Conservation (phyloP, 345 rosid species). For the Gossypium anomalum region DNA sequence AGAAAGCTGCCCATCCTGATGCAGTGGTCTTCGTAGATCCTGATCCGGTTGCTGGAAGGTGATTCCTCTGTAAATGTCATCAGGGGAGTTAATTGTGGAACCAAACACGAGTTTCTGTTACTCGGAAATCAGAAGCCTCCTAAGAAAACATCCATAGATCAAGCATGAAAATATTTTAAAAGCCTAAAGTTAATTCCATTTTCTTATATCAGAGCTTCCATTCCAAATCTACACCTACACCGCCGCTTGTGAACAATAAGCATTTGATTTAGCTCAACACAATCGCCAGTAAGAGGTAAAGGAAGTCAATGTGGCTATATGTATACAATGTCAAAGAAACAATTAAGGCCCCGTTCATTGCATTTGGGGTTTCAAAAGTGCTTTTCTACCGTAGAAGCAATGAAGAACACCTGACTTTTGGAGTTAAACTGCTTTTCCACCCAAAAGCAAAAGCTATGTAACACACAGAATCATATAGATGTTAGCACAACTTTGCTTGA, state of each 20-base stretch:
- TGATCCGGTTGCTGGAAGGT: slow-evolving; percentile 57
- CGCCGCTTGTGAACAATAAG: neutral
- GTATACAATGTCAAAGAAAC: neutral
- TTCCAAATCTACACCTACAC: neutral
- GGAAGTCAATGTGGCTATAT: neutral
- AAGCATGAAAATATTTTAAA: neutral
- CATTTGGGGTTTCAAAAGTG: too few species aligned
- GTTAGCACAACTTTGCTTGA: neutral
- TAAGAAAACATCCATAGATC: neutral
- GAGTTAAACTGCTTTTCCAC: too few species aligned
- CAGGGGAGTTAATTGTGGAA: neutral
- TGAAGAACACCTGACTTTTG: too few species aligned
- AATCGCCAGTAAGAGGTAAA: neutral
- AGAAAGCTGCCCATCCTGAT: slow-evolving; percentile 99
- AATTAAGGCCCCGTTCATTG: too few species aligned
- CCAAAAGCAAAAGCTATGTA: too few species aligned
- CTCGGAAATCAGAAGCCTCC: neutral
- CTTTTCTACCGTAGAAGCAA: too few species aligned
- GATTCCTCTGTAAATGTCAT: slow-evolving; percentile 54
- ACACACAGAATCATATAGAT: neutral
- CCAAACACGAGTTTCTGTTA: neutral
- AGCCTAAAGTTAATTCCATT: neutral
- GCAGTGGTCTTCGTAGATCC: slow-evolving; percentile 58
- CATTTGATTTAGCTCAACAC: neutral
- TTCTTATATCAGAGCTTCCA: neutral